Evolutionary conservation across 1,284 basidiomycete species (phyloP).

Genomic region (Ceraceosorus guamensis): DNA sequence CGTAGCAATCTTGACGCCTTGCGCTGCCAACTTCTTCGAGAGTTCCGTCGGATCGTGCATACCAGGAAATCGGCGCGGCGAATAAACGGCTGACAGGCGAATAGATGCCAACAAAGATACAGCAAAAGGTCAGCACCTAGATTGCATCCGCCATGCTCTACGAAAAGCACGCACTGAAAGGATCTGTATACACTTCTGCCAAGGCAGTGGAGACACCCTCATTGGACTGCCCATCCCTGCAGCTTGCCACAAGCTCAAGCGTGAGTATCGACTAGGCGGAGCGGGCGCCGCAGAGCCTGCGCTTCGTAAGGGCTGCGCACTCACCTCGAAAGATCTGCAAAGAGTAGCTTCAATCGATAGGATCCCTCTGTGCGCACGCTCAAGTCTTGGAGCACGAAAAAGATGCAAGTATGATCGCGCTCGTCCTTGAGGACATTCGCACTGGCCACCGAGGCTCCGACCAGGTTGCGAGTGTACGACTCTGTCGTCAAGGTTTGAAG

Average conservation of each 20-base stretch:
- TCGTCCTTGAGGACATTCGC: conserved; percentile 39
- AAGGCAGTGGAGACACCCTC: conserved; percentile 32
- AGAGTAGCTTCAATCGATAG: conserved; percentile 38
- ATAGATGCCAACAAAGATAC: neutral
- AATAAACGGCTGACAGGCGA: conserved; percentile 20
- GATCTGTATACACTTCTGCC: conserved; percentile 37
- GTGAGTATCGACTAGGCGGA: neutral
- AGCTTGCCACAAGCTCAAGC: neutral
- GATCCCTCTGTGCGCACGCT: conserved; percentile 36
- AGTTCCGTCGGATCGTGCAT: conserved; percentile 39
- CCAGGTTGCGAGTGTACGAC: conserved; percentile 31
- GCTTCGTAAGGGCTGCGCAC: neutral
- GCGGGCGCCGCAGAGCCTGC: neutral
- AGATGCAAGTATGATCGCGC: conserved; percentile 34
- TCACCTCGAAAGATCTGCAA: conserved; percentile 25
- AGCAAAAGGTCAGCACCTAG: conserved; percentile 1
- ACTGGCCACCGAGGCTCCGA: conserved; percentile 36
- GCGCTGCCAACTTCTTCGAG: conserved; percentile 35
- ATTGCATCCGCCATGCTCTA: neutral
- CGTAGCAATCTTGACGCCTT: conserved; percentile 41
- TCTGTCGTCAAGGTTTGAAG: conserved; percentile 12
- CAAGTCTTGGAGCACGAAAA: conserved; percentile 43
- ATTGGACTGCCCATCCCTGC: conserved; percentile 25
- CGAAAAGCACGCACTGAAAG: conserved; percentile 18
- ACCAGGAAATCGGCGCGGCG: conserved; percentile 37